Base-by-base conservation (phyloP, 140 eudicot genomes). In the Ambrosia hybrid region DNA sequence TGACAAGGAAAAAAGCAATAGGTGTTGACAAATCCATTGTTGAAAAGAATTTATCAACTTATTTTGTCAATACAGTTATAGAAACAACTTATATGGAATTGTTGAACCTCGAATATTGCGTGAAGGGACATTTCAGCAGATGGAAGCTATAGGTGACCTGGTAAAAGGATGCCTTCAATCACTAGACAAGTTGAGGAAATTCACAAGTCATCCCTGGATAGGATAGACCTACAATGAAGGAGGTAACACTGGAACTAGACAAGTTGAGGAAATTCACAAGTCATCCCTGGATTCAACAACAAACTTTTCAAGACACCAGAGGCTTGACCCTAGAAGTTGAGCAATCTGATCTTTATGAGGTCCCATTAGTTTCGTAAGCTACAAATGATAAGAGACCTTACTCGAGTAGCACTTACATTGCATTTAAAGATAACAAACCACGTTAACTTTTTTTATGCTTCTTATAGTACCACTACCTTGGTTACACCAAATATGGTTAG, bases 191-290 rank as follows among this genome's bases (percentile, higher is more conserved):
- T 16, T 56, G 11, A 16, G 61, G 10, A 56, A 56, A 56, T 56
- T 16, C 12, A 14, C 61, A 15, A 6, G 12, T 4, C 61, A 56
- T 56, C 34, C 61, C 16, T 5, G 36, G 61, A 5, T 4, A 16
- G 11, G 62, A 56, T 56, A 56, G 62, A 17, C 62, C 62, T 56
- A 56, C 33, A 56, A 56, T 56, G 62, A 56, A 56, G 17, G 62
- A 56, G 13, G 36, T 56, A 2, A 12, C 17, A 56, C 13, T 17
- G 36, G 62, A 56, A 17, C 62, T 56, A 15, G 62, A 56, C 36
- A 56, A 7, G 10, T 16, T 56, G 12, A 16, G 62, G 11, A 56
- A 56, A 56, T 56, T 16, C 13, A 15, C 62, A 16, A 6, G 13
- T 5, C 62, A 56, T 56, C 36, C 62, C 7, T 6, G 36, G 36